Evolutionary conservation across 2,329 filamentous ascomycete species (phyloP).

Genomic region (Aspergillus floridensis): DNA sequence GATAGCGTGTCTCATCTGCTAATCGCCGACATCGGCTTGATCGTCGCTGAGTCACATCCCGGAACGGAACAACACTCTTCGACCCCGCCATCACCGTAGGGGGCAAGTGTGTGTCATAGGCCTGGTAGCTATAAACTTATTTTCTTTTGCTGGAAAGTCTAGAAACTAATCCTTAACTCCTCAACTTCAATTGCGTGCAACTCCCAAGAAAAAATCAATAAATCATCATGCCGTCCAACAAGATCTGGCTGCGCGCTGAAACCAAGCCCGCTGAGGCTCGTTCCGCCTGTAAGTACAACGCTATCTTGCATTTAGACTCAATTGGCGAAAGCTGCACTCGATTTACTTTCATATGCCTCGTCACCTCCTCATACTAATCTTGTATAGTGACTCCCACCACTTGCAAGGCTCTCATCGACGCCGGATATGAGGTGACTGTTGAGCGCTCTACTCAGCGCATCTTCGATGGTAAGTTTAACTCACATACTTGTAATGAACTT

Average conservation of each 20-base stretch:
- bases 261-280: conserved; percentile 59
- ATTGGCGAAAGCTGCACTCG: neutral
- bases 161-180: conserved; percentile 6
- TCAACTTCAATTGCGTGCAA: conserved; percentile 7
- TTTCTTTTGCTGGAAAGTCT: conserved; percentile 4
- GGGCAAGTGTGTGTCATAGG: conserved; percentile 30
- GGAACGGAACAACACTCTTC: conserved; percentile 32
- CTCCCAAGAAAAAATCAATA: conserved; percentile 13
- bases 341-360: neutral
- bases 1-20: neutral
- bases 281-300: conserved; percentile 42
- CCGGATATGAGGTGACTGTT: conserved; percentile 66
- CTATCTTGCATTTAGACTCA: conserved; percentile 5
- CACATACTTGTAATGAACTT: neutral
- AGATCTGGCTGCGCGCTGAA: conserved; percentile 58
- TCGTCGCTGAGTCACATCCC: conserved; percentile 22
- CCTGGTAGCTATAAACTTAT: conserved; percentile 14
- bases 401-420: conserved; percentile 62
- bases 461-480: conserved; percentile 40
- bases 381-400: conserved; percentile 49
- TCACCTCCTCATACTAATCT: neutral
- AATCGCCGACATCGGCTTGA: conserved; percentile 20
- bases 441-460: conserved; percentile 68
- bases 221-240: conserved; percentile 31
- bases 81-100: conserved; percentile 29